These are phyloP conservation scores for Cystofilobasidium macerans DNA, from an alignment of 768 basidiomycete genomes.

Conservation along the genomic window DNA sequence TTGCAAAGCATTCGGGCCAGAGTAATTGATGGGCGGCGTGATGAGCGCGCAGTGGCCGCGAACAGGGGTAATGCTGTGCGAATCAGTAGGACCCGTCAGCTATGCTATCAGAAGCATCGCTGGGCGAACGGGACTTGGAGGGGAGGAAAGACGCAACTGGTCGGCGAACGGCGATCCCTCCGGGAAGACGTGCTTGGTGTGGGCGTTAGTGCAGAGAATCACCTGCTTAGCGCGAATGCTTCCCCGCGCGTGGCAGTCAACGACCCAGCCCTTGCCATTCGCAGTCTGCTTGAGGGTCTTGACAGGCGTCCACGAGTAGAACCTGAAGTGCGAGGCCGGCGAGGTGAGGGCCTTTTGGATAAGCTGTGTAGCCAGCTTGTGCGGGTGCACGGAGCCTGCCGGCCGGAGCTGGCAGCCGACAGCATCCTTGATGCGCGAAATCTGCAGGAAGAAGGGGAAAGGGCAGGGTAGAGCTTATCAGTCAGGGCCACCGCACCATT, in stretches of 20 bases:
- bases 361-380: conserved; percentile 24
- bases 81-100: neutral
- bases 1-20: neutral
- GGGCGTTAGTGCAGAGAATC: conserved; percentile 21
- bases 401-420: conserved; percentile 5
- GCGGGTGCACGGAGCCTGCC: conserved; percentile 26
- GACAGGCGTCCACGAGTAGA: conserved; percentile 20
- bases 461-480: no score
- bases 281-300: neutral
- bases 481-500: no score
- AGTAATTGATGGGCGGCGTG: conserved; percentile 12
- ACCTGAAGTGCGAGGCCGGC: conserved; percentile 6
- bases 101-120: neutral
- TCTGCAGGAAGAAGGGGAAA: neutral
- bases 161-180: conserved; percentile 1
- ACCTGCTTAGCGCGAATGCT: neutral
- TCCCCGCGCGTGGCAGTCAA: conserved; percentile 2
- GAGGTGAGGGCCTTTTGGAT: conserved; percentile 3
- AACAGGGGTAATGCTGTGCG: conserved; percentile 20
- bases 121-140: neutral
- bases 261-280: conserved; percentile 4
- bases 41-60: conserved; percentile 21
- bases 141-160: neutral
- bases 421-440: conserved; percentile 17
- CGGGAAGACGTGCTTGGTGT: conserved; percentile 18